Base-by-base conservation (phyloP, 495 filamentous ascomycete genomes). In the Evernia prunastri region DNA sequence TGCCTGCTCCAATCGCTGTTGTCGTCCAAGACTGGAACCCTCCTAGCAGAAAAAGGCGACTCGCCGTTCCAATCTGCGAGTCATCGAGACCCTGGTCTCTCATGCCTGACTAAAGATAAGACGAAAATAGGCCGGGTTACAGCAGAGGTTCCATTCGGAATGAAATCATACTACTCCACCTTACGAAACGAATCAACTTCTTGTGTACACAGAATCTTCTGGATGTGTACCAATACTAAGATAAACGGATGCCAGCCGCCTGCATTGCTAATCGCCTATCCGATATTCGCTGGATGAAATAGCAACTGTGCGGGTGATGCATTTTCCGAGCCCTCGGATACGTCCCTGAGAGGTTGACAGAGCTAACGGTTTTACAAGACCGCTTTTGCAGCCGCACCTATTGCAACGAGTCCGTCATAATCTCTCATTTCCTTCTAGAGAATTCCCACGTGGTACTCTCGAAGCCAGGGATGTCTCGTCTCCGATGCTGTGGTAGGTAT, bases 51-150 rank as follows among this genome's bases (percentile, higher is more conserved):
- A 11, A 20, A 54, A 15, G 18, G 1, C 27, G 25, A 13, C 15
- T 53, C 27, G 29, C 8, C 18, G 9, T 29, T 33, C 29, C 3
- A 12, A 54, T 54, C 13, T 15, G 17, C 17, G 29, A 9, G 27
- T 5, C 51, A 54, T 54, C 17, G 27, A 54, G 51, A 54, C 33
- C 51, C 15, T 20, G 4, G 27, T 33, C 27, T 4, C 8, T 33
- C 29, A 33, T 31, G 17, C 29, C 27, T 54, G 29, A 35, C 29
- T 54, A 20, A 54, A 33, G 29, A 33, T 54, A 54, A 54, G 51
- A 54, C 51, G 51, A 54, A 33, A 54, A 54, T 17, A 54, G 29
- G 33, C 8, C 51, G 51, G 51, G 51, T 31, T 33, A 29, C 51
- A 54, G 29, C 51, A 54, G 33, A 3, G 15, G 27, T 20, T 17